Evolutionary conservation across 306 rosid species (phyloP).

Genomic region (Sicyos edulis): DNA sequence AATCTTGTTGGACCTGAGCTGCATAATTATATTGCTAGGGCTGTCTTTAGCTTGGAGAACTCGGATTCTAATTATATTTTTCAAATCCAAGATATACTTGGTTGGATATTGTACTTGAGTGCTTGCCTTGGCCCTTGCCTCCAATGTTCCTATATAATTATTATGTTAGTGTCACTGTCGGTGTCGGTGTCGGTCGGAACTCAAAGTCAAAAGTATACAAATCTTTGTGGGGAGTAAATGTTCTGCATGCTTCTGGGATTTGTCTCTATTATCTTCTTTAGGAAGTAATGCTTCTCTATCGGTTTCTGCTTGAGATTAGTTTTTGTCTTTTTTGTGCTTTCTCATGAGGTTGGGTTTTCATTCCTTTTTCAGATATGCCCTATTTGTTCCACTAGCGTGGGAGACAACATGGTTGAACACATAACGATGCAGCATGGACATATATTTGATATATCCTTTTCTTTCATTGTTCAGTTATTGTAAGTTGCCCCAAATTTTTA

Average conservation of each 20-base stretch:
- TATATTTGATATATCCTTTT: conserved; percentile 64
- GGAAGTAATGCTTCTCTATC: conserved; percentile 1
- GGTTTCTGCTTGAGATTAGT: conserved; percentile 17
- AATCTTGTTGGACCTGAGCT: background rate
- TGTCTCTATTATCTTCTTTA: background rate
- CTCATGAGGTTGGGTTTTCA: conserved; percentile 14
- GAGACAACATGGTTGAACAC: conserved; percentile 52
- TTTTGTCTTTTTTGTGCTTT: conserved; percentile 20
- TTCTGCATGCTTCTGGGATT: background rate
- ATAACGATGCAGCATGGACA: conserved; percentile 50
- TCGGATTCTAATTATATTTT: background rate
- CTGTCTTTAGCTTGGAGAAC: background rate
- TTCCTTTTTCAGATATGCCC: conserved; percentile 54
- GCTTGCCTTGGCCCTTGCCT: background rate
- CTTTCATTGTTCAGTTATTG: conserved; percentile 2
- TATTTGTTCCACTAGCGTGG: conserved; percentile 46
- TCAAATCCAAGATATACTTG: background rate
- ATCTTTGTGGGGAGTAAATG: background rate
- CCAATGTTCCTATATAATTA: background rate
- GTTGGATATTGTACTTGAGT: background rate
- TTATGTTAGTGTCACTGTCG: background rate
- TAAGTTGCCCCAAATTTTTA: background rate
- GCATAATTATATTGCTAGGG: background rate
- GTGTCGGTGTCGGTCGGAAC: no score
- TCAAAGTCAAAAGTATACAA: background rate